phyloP scores from a whole-genome alignment of 2,329 filamentous ascomycete genomes.

The Cladorrhinum sp. region DNA sequence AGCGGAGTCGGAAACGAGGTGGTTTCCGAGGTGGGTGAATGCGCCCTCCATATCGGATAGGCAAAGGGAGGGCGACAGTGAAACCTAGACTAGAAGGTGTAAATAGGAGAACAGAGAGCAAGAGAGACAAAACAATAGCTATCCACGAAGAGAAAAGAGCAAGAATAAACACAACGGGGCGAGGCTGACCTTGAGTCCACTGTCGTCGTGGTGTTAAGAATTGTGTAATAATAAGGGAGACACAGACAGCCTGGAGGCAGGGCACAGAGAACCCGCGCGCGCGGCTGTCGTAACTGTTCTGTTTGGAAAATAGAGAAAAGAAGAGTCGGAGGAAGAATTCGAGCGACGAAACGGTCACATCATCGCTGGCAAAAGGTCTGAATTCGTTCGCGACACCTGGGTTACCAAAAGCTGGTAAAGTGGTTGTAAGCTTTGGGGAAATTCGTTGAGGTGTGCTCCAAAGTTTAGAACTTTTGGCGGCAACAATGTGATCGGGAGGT shows the following conservation, averaged over 20 bases:
- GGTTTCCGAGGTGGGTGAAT: slow-evolving; percentile 84
- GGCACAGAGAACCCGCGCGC: slow-evolving; percentile 7
- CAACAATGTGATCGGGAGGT: background rate
- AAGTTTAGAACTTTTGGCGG: background rate
- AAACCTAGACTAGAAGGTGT: slow-evolving; percentile 13
- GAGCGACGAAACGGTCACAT: slow-evolving; percentile 25
- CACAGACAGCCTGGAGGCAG: background rate
- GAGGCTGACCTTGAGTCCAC: slow-evolving; percentile 18
- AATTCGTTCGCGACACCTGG: background rate
- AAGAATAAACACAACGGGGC: slow-evolving; percentile 3
- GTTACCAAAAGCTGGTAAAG: background rate
- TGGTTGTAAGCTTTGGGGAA: background rate
- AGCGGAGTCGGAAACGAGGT: slow-evolving; percentile 78
- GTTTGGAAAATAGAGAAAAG: slow-evolving; percentile 4
- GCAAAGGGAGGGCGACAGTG: slow-evolving; percentile 25
- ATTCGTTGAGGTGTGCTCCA: background rate
- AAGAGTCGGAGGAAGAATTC: slow-evolving; percentile 12
- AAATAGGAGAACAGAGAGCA: slow-evolving; percentile 3
- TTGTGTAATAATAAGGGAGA: background rate
- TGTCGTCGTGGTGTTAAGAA: slow-evolving; percentile 11
- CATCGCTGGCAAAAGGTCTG: slow-evolving; percentile 20
- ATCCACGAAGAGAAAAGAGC: background rate
- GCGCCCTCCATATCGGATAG: slow-evolving; percentile 70
- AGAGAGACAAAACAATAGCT: background rate
- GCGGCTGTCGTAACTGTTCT: slow-evolving; percentile 8